Percentiles rank a stretch among this genome's conserved stretches.
Evolutionary conservation across 2,329 filamentous ascomycete species (phyloP).

Genomic region (Cladosporium sphaerospermum): DNA sequence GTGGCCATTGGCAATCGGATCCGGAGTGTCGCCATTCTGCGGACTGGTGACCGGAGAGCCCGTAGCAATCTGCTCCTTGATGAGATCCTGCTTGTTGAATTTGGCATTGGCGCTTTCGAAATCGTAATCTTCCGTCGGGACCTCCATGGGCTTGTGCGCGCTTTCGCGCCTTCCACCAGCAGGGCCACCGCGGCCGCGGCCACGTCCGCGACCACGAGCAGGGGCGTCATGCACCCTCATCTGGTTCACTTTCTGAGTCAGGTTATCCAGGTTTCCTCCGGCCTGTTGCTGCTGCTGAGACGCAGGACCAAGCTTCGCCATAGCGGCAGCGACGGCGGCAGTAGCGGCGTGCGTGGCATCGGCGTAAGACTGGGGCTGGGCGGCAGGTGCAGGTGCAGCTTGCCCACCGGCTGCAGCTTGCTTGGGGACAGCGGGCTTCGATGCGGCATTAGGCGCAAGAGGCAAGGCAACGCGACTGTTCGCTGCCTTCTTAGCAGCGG

Average conservation of each 20-base stretch:
- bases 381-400: constrained; percentile 7
- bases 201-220: constrained; percentile 38
- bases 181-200: constrained; percentile 40
- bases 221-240: constrained; percentile 50
- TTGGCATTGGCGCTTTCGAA: constrained; percentile 82
- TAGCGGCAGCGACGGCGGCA: constrained; percentile 72
- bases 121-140: constrained; percentile 86
- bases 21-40: constrained; percentile 18
- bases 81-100: constrained; percentile 80
- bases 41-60: constrained; percentile 58
- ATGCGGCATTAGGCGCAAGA: constrained; percentile 40
- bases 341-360: constrained; percentile 67
- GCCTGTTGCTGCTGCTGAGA: constrained; percentile 17
- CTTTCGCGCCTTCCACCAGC: constrained; percentile 30
- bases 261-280: constrained; percentile 51
- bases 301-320: constrained; percentile 60
- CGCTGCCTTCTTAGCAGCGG: constrained; percentile 37
- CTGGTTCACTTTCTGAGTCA: constrained; percentile 69
- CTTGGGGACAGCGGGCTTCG: background rate
- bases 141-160: constrained; percentile 60
- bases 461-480: constrained; percentile 55
- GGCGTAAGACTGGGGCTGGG: constrained; percentile 19
- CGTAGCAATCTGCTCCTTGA: constrained; percentile 78
- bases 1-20: constrained; percentile 25
- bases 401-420: background rate